These are phyloP conservation scores for Chaetomium sp. DNA, from an alignment of 2,329 filamentous ascomycete genomes.

Conservation along the genomic window DNA sequence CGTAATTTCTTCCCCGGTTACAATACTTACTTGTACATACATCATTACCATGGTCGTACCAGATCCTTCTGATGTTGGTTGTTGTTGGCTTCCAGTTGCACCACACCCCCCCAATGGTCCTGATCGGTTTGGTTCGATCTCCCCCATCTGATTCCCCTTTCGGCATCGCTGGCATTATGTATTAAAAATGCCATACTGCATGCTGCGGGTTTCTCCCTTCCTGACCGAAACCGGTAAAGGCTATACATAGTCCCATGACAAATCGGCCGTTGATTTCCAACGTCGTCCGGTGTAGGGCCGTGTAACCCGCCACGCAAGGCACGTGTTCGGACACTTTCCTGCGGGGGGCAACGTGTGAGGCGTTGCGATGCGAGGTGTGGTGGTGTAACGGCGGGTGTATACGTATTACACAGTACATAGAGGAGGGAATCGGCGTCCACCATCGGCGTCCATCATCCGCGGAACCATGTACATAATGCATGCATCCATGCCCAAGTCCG, in stretches of 20 bases:
- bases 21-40: too few species aligned
- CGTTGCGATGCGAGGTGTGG: background rate
- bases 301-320: background rate
- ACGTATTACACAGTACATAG: background rate
- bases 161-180: background rate
- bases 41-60: too few species aligned
- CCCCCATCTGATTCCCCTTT: background rate
- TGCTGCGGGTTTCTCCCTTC: background rate
- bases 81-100: background rate
- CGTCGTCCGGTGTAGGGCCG: too few species aligned
- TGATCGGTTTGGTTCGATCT: background rate
- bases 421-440: background rate
- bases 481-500: background rate
- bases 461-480: too few species aligned
- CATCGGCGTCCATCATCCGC: too few species aligned
- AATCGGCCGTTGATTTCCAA: background rate
- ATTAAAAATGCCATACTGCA: background rate
- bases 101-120: too few species aligned
- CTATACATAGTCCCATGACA: background rate
- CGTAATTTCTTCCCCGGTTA: background rate
- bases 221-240: background rate
- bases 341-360: background rate
- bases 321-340: background rate
- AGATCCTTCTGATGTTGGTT: background rate
- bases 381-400: slow-evolving; percentile 4